phyloP scores from a whole-genome alignment of 805 yeast species.

The Starmera amethionina region DNA sequence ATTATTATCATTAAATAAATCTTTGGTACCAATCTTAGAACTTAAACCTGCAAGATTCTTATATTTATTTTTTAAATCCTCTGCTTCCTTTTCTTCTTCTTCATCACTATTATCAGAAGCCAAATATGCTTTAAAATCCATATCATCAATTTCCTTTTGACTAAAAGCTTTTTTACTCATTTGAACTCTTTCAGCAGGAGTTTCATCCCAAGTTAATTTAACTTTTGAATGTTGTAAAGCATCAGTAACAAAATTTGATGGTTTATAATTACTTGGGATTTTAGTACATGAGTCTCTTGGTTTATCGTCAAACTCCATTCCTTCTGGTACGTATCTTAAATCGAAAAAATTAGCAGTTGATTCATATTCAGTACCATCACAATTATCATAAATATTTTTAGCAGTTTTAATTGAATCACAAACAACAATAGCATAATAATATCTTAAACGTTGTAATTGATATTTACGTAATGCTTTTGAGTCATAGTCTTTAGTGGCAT shows the following conservation, averaged over 20 bases:
- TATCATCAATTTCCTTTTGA: conserved; percentile 78
- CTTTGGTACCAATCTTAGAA: conserved; percentile 23
- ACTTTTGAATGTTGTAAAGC: conserved; percentile 96
- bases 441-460: conserved; percentile 86
- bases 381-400: conserved; percentile 63
- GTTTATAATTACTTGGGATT: conserved; percentile 72
- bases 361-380: conserved; percentile 95
- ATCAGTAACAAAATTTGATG: conserved; percentile 77
- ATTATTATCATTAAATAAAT: conserved; percentile 20
- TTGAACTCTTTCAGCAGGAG: conserved; percentile 80
- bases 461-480: conserved; percentile 77
- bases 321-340: conserved; percentile 87
- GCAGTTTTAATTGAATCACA: conserved; percentile 75
- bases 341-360: conserved; percentile 93
- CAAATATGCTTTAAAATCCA: conserved; percentile 87
- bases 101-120: conserved; percentile 68
- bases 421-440: conserved; percentile 82
- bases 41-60: conserved; percentile 42
- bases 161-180: conserved; percentile 74
- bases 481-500: conserved; percentile 77
- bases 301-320: conserved; percentile 67
- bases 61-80: conserved; percentile 45
- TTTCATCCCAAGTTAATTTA: conserved; percentile 96
- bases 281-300: conserved; percentile 66
- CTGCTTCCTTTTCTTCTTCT: conserved; percentile 25